Conservation (phyloP, 306 rosid species). For the Ormosia emarginata region DNA sequence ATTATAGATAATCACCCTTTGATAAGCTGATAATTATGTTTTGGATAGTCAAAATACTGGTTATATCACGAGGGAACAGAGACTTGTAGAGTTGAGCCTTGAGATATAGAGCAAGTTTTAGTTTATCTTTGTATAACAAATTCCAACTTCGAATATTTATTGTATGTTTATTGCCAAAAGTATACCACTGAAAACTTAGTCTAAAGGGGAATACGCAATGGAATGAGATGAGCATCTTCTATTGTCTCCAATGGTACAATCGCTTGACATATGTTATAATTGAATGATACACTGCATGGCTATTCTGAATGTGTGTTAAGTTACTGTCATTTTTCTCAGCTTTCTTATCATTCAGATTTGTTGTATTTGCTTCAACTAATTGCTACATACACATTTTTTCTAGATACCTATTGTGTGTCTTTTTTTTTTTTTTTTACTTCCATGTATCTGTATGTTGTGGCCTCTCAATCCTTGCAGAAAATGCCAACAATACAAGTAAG, state of each 20-base stretch:
- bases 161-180: background rate
- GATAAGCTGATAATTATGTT: background rate
- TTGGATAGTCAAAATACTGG: background rate
- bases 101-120: background rate
- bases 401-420: background rate
- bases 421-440: background rate
- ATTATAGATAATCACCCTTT: background rate
- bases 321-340: background rate
- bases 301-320: background rate
- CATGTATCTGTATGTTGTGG: conserved; percentile 32
- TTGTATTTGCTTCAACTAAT: conserved; percentile 26
- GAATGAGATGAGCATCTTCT: background rate
- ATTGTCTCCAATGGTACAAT: background rate
- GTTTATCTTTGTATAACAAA: background rate
- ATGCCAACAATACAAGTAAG: conserved; percentile 97
- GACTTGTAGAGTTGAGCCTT: background rate
- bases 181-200: background rate
- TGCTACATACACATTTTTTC: background rate
- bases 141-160: background rate
- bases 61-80: background rate
- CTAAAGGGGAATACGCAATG: background rate
- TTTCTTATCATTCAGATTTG: conserved; percentile 1
- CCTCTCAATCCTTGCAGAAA: conserved; percentile 51
- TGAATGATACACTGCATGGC: background rate
- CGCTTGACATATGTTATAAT: background rate